Percentiles rank a stretch among this genome's conserved stretches.
Conservation (phyloP, 352 stramenopile species). For the Phytopythium helicoides region DNA sequence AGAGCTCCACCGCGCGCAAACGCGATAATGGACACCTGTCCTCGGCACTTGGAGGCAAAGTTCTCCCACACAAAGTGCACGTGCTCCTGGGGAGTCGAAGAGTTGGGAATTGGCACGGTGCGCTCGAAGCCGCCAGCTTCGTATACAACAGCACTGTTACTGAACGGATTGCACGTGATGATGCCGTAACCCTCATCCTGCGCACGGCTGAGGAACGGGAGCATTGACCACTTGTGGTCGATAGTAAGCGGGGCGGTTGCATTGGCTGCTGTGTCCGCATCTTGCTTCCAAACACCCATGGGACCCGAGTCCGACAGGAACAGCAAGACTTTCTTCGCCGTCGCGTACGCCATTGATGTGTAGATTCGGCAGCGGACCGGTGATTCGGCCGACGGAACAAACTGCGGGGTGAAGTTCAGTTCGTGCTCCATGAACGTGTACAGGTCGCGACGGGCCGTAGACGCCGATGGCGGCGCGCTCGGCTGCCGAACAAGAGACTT, state of each 20-base stretch:
- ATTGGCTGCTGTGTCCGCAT: slow-evolving; percentile 45
- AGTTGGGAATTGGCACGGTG: slow-evolving; percentile 84
- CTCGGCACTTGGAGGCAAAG: slow-evolving; percentile 77
- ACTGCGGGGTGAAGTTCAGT: slow-evolving; percentile 80
- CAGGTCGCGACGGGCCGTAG: slow-evolving; percentile 72
- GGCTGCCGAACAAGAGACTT: slow-evolving; percentile 20
- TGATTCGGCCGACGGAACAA: slow-evolving; percentile 85
- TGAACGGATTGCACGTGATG: slow-evolving; percentile 86
- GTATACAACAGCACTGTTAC: slow-evolving; percentile 86
- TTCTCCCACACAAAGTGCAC: slow-evolving; percentile 88
- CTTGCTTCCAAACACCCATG: slow-evolving; percentile 83
- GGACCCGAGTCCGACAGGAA: slow-evolving; percentile 86
- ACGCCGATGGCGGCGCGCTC: slow-evolving; percentile 35
- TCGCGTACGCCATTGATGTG: slow-evolving; percentile 86
- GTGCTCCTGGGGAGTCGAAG: slow-evolving; percentile 80
- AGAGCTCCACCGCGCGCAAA: slow-evolving; percentile 79
- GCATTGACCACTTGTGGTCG: slow-evolving; percentile 89
- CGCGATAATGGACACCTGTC: slow-evolving; percentile 83
- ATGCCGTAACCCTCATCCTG: slow-evolving; percentile 86
- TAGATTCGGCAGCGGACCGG: slow-evolving; percentile 86
- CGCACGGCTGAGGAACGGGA: slow-evolving; percentile 76
- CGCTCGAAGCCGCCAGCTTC: slow-evolving; percentile 86
- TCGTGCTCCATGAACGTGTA: slow-evolving; percentile 87
- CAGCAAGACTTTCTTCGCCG: slow-evolving; percentile 83
- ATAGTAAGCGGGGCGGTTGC: slow-evolving; percentile 32